Evolutionary conservation across 306 rosid species (phyloP).

Genomic region (Abrus pulchellus): DNA sequence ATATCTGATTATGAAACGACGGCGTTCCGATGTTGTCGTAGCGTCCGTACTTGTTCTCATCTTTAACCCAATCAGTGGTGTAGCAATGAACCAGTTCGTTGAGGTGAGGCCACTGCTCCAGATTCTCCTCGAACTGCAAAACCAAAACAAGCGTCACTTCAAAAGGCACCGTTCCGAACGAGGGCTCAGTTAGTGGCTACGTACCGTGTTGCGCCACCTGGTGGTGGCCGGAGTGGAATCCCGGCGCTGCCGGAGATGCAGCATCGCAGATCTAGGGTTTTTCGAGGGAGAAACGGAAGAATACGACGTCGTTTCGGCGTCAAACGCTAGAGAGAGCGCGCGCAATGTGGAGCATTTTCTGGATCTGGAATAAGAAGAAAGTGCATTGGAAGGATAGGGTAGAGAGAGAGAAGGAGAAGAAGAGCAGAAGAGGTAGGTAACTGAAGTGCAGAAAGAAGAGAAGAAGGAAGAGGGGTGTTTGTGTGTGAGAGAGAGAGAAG

Average conservation of each 20-base stretch:
- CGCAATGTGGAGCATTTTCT: constrained; percentile 57
- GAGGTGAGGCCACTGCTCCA: constrained; percentile 99
- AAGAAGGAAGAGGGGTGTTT: not conserved
- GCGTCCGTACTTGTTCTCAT: constrained; percentile 95
- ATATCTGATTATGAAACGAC: constrained; percentile 88
- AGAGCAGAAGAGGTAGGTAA: constrained; percentile 18
- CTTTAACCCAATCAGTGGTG: constrained; percentile 95
- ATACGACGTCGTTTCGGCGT: constrained; percentile 14
- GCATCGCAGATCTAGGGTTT: constrained; percentile 98
- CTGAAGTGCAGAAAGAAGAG: not conserved
- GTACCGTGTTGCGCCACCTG: constrained; percentile 91
- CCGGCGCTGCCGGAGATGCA: constrained; percentile 94
- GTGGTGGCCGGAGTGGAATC: constrained; percentile 85
- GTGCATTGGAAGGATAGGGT: constrained; percentile 35
- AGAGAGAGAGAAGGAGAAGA: not conserved
- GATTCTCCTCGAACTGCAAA: constrained; percentile 85
- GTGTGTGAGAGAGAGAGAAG: constrained; percentile 44
- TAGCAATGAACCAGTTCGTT: constrained; percentile 95
- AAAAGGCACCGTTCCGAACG: constrained; percentile 1
- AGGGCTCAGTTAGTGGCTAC: not conserved
- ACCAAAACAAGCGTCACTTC: not conserved
- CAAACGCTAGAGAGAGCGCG: constrained; percentile 32
- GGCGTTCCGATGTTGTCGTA: constrained; percentile 75
- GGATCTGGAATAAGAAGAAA: constrained; percentile 68
- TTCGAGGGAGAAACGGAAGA: not conserved